These are phyloP conservation scores for Paraphaeosphaeria minitans DNA, from an alignment of 2,329 filamentous ascomycete species.

Conservation along the genomic window DNA sequence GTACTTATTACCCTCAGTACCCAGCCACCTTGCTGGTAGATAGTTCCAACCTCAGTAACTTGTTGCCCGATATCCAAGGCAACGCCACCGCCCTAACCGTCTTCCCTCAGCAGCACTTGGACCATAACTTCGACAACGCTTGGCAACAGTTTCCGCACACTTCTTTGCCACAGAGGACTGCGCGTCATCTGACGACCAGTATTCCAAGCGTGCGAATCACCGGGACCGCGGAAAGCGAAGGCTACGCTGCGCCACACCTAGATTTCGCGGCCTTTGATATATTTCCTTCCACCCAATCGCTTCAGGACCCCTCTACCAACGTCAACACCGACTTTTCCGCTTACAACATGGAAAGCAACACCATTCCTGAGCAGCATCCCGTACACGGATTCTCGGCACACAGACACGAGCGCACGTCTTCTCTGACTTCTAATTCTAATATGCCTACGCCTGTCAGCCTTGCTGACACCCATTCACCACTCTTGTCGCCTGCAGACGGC, in stretches of 20 bases:
- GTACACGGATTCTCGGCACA: constrained; percentile 28
- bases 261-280: constrained; percentile 35
- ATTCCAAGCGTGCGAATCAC: constrained; percentile 41
- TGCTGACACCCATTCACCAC: constrained; percentile 32
- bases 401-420: constrained; percentile 40
- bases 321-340: constrained; percentile 26
- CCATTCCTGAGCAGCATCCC: constrained; percentile 25
- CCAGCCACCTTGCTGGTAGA: constrained; percentile 26
- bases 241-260: constrained; percentile 41
- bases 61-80: constrained; percentile 36
- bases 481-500: constrained; percentile 34
- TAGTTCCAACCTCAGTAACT: constrained; percentile 28
- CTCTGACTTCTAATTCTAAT: constrained; percentile 34
- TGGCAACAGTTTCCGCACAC: constrained; percentile 31
- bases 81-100: constrained; percentile 35
- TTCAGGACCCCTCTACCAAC: constrained; percentile 38
- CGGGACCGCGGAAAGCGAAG: constrained; percentile 29
- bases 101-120: constrained; percentile 36
- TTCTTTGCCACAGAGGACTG: constrained; percentile 37
- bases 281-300: constrained; percentile 33
- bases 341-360: constrained; percentile 35
- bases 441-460: constrained; percentile 46
- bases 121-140: constrained; percentile 30
- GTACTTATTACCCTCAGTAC: constrained; percentile 37
- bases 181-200: constrained; percentile 42